phyloP scores from a whole-genome alignment of 1,139 yeast genomes.

The Sugiyamaella novakii region DNA sequence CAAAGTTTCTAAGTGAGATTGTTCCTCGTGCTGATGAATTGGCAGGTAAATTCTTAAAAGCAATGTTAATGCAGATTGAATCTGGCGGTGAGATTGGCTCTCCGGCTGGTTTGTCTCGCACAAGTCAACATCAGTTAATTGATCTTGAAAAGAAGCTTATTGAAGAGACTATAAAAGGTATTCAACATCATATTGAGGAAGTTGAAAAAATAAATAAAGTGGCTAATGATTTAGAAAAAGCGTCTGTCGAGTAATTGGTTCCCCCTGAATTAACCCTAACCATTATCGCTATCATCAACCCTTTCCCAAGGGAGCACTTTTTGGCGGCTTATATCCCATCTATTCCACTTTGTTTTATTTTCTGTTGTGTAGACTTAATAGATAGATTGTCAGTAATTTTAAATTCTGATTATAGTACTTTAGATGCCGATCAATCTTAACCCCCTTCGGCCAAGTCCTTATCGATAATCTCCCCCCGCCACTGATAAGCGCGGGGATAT shows the following conservation, averaged over 20 bases:
- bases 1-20: slow-evolving; percentile 10
- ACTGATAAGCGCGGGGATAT: slow-evolving; percentile 15
- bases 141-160: slow-evolving; percentile 9
- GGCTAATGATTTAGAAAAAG: neutral
- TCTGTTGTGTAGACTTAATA: too few relatives aligned
- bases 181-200: slow-evolving; percentile 4
- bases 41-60: slow-evolving; percentile 7
- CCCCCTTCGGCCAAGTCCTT: too few relatives aligned
- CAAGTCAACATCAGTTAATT: slow-evolving; percentile 8
- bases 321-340: too few relatives aligned
- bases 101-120: slow-evolving; percentile 5
- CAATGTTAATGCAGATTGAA: slow-evolving; percentile 6
- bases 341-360: neutral
- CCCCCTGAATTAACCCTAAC: slow-evolving; percentile 3
- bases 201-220: neutral
- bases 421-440: too few relatives aligned
- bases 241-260: neutral
- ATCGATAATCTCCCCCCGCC: slow-evolving; percentile 8
- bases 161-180: slow-evolving; percentile 6
- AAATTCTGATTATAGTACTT: too few relatives aligned
- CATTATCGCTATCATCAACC: slow-evolving; percentile 2
- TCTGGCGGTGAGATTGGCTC: slow-evolving; percentile 15
- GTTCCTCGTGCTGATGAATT: slow-evolving; percentile 14
- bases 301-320: neutral
- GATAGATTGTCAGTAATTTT: too few relatives aligned